A percentile compares a stretch with the other conserved stretches of the same genome.
These are phyloP conservation scores for Deuterostichococcus epilithicus DNA, from an alignment of 139 green algal species.

Conservation along the genomic window DNA sequence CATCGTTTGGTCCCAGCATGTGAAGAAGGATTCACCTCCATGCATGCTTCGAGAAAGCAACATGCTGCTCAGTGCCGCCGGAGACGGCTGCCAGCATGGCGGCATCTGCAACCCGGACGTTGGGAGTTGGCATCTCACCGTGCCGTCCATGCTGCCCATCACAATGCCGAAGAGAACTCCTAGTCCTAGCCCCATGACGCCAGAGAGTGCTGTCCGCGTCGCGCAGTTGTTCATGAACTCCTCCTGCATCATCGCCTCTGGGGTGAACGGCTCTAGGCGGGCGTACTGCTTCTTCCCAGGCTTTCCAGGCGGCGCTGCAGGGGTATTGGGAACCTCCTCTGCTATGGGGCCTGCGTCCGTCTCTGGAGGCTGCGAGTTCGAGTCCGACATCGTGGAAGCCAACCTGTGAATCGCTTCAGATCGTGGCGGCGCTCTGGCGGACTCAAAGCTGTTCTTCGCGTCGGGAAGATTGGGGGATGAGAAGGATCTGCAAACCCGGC, in stretches of 20 bases:
- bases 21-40: too few species aligned
- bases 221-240: conserved; percentile 95
- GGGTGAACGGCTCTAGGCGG: conserved; percentile 52
- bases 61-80: too few species aligned
- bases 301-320: background rate
- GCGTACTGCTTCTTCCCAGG: conserved; percentile 25
- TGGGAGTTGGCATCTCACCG: too few species aligned
- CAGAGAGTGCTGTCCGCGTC: conserved; percentile 68
- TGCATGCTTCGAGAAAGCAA: too few species aligned
- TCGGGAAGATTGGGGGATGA: too few species aligned
- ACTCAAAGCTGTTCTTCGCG: too few species aligned
- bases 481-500: too few species aligned
- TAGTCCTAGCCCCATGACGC: conserved; percentile 66
- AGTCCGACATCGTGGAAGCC: too few species aligned
- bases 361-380: background rate
- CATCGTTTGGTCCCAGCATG: background rate
- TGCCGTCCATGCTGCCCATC: conserved; percentile 70
- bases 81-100: too few species aligned
- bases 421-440: too few species aligned
- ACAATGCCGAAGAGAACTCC: conserved; percentile 85
- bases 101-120: background rate
- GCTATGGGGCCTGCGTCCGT: background rate
- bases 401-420: too few species aligned
- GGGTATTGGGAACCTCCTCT: background rate
- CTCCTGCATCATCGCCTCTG: conserved; percentile 62